Evolutionary conservation across 441 rosid species (phyloP).

Genomic region (Dalechampia spathulata): DNA sequence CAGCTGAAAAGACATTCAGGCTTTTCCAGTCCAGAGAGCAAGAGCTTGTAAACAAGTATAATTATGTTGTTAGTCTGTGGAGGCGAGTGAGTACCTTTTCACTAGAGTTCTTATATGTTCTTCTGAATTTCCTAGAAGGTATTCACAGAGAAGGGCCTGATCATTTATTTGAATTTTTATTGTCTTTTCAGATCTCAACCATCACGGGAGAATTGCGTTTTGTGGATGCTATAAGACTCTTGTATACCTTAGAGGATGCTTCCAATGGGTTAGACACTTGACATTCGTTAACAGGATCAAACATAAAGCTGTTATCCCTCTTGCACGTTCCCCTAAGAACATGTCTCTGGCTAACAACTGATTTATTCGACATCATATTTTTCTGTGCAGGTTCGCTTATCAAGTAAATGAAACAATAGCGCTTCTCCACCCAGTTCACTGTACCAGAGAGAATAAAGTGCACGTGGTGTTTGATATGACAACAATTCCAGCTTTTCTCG

Average conservation of each 20-base stretch:
- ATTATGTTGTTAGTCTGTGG: conserved; percentile 81
- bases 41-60: conserved; percentile 81
- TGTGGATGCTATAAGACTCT: conserved; percentile 70
- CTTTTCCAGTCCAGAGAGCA: conserved; percentile 61
- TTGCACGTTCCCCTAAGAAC: too few relatives aligned
- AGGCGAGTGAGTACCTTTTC: conserved; percentile 61
- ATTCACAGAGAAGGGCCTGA: background rate
- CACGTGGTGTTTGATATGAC: conserved; percentile 65
- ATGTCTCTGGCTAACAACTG: too few relatives aligned
- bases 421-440: conserved; percentile 82
- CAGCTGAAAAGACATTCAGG: conserved; percentile 73
- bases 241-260: conserved; percentile 73
- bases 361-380: background rate
- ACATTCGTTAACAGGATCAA: conserved; percentile 2
- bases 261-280: conserved; percentile 46
- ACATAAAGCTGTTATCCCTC: background rate
- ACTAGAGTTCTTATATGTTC: background rate
- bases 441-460: conserved; percentile 73
- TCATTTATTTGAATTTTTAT: background rate
- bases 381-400: conserved; percentile 52
- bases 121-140: background rate
- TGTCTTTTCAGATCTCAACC: conserved; percentile 54
- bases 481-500: conserved; percentile 71
- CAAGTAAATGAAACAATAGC: conserved; percentile 75
- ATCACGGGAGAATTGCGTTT: conserved; percentile 74